Conservation (phyloP, 257 asterid genomes). For the Linderniella brevidens region DNA sequence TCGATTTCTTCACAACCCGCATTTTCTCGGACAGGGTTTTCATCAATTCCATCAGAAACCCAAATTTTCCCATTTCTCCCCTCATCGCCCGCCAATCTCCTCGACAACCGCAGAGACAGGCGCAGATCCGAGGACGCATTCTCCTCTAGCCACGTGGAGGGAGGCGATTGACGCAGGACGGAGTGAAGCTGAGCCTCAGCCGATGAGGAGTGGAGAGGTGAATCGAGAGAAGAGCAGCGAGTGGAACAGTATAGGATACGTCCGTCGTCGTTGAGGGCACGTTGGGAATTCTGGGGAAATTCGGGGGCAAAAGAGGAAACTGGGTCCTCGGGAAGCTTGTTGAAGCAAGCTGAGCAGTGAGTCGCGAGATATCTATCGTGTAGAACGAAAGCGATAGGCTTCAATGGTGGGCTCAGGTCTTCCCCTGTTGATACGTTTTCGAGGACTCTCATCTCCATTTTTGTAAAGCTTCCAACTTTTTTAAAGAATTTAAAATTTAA, state of each 20-base stretch:
- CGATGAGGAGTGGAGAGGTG: conserved; percentile 39
- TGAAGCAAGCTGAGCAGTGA: conserved; percentile 66
- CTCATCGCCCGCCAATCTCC: conserved; percentile 12
- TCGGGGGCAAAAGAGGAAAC: conserved; percentile 11
- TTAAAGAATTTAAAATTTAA: too few relatives aligned
- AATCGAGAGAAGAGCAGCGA: conserved; percentile 43
- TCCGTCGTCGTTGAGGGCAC: conserved; percentile 9
- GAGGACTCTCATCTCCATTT: conserved; percentile 41
- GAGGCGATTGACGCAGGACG: conserved; percentile 15
- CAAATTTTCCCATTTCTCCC: neutral
- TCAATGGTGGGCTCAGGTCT: conserved; percentile 54
- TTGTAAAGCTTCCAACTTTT: too few relatives aligned
- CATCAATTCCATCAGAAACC: conserved; percentile 1
- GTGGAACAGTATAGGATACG: conserved; percentile 42
- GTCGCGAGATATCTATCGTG: conserved; percentile 29
- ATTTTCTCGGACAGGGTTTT: neutral
- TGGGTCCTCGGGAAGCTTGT: conserved; percentile 20
- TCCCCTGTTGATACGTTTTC: conserved; percentile 28
- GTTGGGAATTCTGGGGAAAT: conserved; percentile 5
- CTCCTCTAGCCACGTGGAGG: conserved; percentile 10
- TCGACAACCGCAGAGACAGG: conserved; percentile 53
- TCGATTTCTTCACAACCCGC: neutral
- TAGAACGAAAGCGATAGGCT: conserved; percentile 52
- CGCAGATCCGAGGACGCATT: conserved; percentile 46
- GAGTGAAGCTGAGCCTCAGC: conserved; percentile 26